Base-by-base conservation (phyloP, 192 early-diverging fungal species). In the Coemansia sp. region DNA sequence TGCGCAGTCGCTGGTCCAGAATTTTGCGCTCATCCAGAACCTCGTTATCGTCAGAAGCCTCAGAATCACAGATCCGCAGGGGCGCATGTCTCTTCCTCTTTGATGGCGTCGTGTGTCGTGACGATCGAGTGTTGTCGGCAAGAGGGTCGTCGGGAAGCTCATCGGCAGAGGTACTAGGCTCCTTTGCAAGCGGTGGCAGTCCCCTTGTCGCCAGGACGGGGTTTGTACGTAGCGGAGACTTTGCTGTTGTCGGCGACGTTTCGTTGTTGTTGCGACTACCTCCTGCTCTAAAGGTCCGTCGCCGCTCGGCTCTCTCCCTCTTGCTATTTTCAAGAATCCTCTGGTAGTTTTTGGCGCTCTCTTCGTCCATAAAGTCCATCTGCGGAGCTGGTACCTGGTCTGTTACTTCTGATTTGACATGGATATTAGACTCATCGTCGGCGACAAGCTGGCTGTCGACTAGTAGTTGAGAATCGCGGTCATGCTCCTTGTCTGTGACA, bases 351-450 rank as follows among this genome's bases (percentile, higher is more conserved):
- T 12, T 68, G 41, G 71, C 79, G 59, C 79, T 76, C 40, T 82
- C 79, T 49, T 82, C 61, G 40, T 82, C 79, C 61, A 82, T 82
- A 63, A 82, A 82, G 16, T 66, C 67, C 70, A 67, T 67, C 9
- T 47, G 37, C 37, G 43, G 32, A 20, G 34, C 7, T 13, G 30
- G 13, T 9, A n/a, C 7, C 29, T 56, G 12, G 30, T 16, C 27
- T 7, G 53, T 35, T 6, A 3, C 8, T 59, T 34, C 34, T 35
- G 56, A 8, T 3, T 59, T 35, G 27, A 9, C 18, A 20, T 49
- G 45, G 18, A 49, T 20, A 49, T 10, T 18, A 20, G 18, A 20
- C 18, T 49, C 45, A 8, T 49, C 45, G 45, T 20, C 45, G 18
- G 2, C 3, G 18, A 8, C 18, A 8, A n/a, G n/a, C 9, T 49